Evolutionary conservation across 2,329 filamentous ascomycete genomes (phyloP).

Genomic region (Claviceps spartinae): DNA sequence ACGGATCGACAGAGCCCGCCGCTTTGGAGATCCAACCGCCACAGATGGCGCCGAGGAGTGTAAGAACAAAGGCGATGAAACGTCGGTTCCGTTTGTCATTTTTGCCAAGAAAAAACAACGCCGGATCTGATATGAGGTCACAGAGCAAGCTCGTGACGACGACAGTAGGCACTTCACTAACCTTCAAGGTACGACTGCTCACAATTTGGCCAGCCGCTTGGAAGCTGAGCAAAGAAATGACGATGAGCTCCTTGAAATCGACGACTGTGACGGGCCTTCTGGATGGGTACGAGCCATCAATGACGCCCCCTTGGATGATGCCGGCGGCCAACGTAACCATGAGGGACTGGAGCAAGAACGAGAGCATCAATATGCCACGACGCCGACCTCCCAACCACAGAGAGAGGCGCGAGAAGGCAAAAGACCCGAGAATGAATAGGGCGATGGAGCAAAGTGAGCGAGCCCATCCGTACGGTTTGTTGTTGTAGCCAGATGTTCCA

Average conservation of each 20-base stretch:
- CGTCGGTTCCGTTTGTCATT: constrained; percentile 39
- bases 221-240: constrained; percentile 35
- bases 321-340: constrained; percentile 39
- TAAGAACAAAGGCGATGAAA: constrained; percentile 27
- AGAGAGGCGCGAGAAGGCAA: constrained; percentile 24
- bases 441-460: constrained; percentile 34
- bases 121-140: constrained; percentile 37
- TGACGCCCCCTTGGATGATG: constrained; percentile 31
- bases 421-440: constrained; percentile 40
- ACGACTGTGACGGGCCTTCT: constrained; percentile 5
- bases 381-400: constrained; percentile 15
- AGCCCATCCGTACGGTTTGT: constrained; percentile 37
- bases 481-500: constrained; percentile 36
- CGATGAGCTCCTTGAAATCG: constrained; percentile 23
- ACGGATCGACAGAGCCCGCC: constrained; percentile 23
- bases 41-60: constrained; percentile 32
- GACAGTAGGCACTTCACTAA: constrained; percentile 39
- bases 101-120: constrained; percentile 25
- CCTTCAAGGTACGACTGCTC: constrained; percentile 32
- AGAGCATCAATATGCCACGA: constrained; percentile 28
- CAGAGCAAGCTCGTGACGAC: constrained; percentile 42
- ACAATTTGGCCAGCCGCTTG: constrained; percentile 41
- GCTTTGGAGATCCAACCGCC: constrained; percentile 35
- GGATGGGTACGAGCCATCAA: constrained; percentile 8
- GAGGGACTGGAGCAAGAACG: constrained; percentile 37